phyloP scores from a whole-genome alignment of 257 asterid genomes.

The Solanum rostratum region DNA sequence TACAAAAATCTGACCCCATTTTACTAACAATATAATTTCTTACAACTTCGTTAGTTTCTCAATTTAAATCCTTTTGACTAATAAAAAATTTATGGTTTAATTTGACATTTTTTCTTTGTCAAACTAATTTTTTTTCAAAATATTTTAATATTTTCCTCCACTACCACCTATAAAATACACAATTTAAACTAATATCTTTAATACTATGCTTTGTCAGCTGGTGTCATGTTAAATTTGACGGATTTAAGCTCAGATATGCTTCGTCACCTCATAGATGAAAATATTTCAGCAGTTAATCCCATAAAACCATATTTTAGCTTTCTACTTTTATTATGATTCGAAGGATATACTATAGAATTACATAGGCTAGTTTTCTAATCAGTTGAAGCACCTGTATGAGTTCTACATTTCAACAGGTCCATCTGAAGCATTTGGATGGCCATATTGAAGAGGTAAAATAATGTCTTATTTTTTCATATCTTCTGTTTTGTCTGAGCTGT shows the following conservation, averaged over 20 bases:
- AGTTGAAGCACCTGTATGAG: neutral
- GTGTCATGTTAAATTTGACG: neutral
- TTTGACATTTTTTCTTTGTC: neutral
- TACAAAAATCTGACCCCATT: neutral
- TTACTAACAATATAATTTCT: neutral
- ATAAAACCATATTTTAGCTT: neutral
- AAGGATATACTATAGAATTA: neutral
- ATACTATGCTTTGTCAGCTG: neutral
- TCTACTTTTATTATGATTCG: neutral
- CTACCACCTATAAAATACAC: neutral
- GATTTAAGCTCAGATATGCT: neutral
- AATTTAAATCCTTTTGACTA: neutral
- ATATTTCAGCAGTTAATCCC: neutral
- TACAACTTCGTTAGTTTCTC: neutral
- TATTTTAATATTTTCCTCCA: neutral
- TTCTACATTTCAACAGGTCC: conserved; percentile 48
- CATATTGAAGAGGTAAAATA: conserved; percentile 84
- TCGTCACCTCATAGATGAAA: neutral
- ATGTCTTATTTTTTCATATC: conserved; percentile 7
- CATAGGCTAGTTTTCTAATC: neutral
- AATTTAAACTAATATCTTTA: neutral
- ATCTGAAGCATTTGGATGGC: conserved; percentile 96
- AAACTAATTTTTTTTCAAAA: neutral
- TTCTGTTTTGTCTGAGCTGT: conserved; percentile 13
- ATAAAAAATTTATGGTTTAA: neutral